Evolutionary conservation across 495 filamentous ascomycete genomes (phyloP).

Genomic region (Usnea hakonensis): DNA sequence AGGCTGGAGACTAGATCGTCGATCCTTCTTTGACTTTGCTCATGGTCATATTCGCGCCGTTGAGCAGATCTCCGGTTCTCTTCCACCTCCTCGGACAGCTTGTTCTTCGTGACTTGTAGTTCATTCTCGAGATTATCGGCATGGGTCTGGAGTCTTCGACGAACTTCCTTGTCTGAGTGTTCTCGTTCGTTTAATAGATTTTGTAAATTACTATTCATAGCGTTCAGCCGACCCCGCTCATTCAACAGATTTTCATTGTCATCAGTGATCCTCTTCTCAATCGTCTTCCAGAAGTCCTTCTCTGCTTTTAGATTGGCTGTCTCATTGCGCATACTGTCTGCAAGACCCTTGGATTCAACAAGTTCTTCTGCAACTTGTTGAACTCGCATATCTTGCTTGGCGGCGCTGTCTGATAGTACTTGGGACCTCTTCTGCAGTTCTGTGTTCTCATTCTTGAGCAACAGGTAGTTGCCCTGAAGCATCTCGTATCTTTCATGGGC

Average conservation of each 20-base stretch:
- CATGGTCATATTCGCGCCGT: constrained; percentile 79
- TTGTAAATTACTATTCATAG: constrained; percentile 69
- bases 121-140: constrained; percentile 73
- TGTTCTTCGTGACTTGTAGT: constrained; percentile 67
- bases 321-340: constrained; percentile 83
- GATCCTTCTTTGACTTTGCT: constrained; percentile 78
- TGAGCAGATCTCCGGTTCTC: constrained; percentile 68
- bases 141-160: constrained; percentile 65
- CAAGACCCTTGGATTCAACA: constrained; percentile 69
- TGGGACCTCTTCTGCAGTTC: constrained; percentile 77
- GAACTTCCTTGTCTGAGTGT: constrained; percentile 69
- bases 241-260: constrained; percentile 80
- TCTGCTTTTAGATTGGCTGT: constrained; percentile 89
- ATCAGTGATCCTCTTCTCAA: constrained; percentile 75
- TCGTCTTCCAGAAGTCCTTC: constrained; percentile 82
- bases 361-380: constrained; percentile 92
- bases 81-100: constrained; percentile 75
- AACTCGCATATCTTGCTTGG: constrained; percentile 79
- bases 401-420: constrained; percentile 65
- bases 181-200: constrained; percentile 86
- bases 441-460: constrained; percentile 72
- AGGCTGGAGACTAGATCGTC: constrained; percentile 81
- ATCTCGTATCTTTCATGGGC: constrained; percentile 78
- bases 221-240: constrained; percentile 74
- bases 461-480: constrained; percentile 78